These are phyloP conservation scores for Naganishia sp. DNA, from an alignment of 1,284 basidiomycete species.

Conservation along the genomic window DNA sequence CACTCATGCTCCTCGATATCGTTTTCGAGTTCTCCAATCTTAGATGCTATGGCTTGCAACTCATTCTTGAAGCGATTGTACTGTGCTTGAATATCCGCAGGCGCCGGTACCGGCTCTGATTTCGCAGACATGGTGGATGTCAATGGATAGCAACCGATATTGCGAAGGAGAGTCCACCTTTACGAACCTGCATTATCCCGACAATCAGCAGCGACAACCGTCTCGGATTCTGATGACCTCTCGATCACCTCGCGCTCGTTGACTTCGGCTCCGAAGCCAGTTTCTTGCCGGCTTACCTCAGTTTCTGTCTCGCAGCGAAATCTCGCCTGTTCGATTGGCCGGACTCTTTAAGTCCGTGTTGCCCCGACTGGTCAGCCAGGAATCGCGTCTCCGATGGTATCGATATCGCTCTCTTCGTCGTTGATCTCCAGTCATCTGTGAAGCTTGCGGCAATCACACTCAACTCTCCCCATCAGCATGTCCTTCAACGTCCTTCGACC, in stretches of 20 bases:
- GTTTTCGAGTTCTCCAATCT: conserved; percentile 89
- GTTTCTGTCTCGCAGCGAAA: neutral
- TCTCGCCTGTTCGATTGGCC: conserved; percentile 19
- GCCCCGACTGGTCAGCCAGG: conserved; percentile 19
- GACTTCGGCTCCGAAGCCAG: neutral
- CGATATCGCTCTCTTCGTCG: conserved; percentile 14
- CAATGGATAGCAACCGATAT: neutral
- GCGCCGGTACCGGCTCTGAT: conserved; percentile 29
- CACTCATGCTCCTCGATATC: conserved; percentile 84
- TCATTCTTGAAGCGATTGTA: conserved; percentile 68
- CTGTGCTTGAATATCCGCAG: conserved; percentile 32
- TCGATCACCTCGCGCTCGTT: conserved; percentile 1
- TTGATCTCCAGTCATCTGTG: neutral
- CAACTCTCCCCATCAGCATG: conserved; percentile 9
- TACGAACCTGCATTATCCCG: neutral
- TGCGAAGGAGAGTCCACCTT: no score
- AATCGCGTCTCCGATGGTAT: neutral
- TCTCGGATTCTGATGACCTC: no score
- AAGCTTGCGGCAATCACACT: neutral
- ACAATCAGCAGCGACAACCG: no score
- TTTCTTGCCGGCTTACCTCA: neutral
- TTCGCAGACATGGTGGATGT: conserved; percentile 19
- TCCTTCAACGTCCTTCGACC: conserved; percentile 27
- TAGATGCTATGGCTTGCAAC: conserved; percentile 77
- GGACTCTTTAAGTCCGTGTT: conserved; percentile 19